phyloP scores from a whole-genome alignment of 2,329 filamentous ascomycete species.

The Hawksworthiomyces lignivorus region DNA sequence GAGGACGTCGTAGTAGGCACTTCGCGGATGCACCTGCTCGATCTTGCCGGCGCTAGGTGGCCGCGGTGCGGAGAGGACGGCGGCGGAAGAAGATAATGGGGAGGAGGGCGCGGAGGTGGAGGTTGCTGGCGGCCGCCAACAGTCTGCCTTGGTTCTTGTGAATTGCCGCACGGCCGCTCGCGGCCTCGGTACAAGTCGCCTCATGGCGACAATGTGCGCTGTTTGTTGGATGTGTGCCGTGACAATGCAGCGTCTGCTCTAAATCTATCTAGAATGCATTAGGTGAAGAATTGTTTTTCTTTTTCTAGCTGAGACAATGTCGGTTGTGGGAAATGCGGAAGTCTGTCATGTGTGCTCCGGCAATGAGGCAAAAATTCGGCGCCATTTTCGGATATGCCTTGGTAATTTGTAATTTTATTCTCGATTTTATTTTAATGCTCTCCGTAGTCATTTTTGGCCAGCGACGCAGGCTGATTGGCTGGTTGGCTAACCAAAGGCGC shows the following conservation, averaged over 20 bases:
- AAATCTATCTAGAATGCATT: too few relatives aligned
- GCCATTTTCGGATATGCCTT: too few relatives aligned
- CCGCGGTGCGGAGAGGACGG: background rate
- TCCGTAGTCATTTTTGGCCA: too few relatives aligned
- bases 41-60: background rate
- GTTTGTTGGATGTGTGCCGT: background rate
- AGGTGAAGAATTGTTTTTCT: too few relatives aligned
- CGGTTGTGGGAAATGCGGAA: too few relatives aligned
- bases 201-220: too few relatives aligned
- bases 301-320: background rate
- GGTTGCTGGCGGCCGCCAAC: background rate
- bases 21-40: constrained; percentile 42
- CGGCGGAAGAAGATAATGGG: background rate
- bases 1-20: constrained; percentile 52
- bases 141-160: background rate
- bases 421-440: too few relatives aligned
- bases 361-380: too few relatives aligned
- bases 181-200: constrained; percentile 22
- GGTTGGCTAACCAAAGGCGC: too few relatives aligned
- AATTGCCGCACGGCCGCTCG: constrained; percentile 19
- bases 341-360: too few relatives aligned
- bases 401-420: too few relatives aligned
- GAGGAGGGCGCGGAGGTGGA: background rate
- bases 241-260: background rate
- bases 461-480: too few relatives aligned